phyloP scores from a whole-genome alignment of 106 monocot species.

The Dendrobium officinale region DNA sequence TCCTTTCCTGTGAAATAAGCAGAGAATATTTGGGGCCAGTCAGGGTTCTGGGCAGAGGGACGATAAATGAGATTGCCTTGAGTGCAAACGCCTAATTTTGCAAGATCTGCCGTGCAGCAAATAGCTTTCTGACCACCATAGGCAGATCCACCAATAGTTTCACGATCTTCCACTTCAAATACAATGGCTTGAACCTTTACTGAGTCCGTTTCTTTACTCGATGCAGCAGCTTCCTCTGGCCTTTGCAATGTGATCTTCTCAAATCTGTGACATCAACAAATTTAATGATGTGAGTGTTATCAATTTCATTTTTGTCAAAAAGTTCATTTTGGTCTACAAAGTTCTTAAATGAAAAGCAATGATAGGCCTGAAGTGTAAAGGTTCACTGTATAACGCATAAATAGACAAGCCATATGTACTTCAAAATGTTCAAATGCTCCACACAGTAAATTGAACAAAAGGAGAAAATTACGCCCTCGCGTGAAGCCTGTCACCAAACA shows the following conservation, averaged over 20 bases:
- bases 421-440: not conserved
- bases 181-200: conserved; percentile 66
- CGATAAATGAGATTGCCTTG: conserved; percentile 65
- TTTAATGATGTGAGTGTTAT: not conserved
- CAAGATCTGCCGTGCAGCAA: conserved; percentile 92
- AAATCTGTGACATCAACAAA: conserved; percentile 34
- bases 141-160: conserved; percentile 81
- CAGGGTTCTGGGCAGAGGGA: conserved; percentile 47
- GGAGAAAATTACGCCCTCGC: not conserved
- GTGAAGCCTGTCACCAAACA: not conserved
- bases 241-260: conserved; percentile 76
- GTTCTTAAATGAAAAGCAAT: not conserved
- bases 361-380: not conserved
- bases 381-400: not conserved
- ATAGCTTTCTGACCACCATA: conserved; percentile 93
- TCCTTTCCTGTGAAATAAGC: conserved; percentile 56
- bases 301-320: not conserved
- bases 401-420: not conserved
- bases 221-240: conserved; percentile 35
- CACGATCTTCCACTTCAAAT: conserved; percentile 88
- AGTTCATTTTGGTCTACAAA: not conserved
- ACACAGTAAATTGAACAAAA: not conserved
- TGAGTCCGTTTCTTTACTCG: conserved; percentile 31
- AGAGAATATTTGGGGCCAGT: conserved; percentile 67
- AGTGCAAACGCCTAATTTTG: conserved; percentile 73